These are phyloP conservation scores for Pestalotiopsis sp. DNA, from an alignment of 2,329 filamentous ascomycete species.

Conservation along the genomic window DNA sequence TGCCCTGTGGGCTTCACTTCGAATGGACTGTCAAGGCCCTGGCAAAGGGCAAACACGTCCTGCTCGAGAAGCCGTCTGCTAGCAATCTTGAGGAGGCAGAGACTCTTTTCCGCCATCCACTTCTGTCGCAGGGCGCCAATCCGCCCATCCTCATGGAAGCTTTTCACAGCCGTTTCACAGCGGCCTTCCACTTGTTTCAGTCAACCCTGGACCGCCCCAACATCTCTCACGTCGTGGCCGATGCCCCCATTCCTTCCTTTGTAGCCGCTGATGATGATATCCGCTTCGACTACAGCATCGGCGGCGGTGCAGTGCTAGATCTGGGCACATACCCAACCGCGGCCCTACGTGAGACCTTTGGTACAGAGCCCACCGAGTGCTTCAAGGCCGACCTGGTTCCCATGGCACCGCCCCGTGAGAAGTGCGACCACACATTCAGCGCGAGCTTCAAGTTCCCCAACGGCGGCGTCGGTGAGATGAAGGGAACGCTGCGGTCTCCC, in stretches of 20 bases:
- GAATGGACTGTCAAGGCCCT: conserved; percentile 44
- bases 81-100: conserved; percentile 38
- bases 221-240: conserved; percentile 27
- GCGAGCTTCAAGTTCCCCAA: conserved; percentile 41
- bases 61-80: conserved; percentile 45
- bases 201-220: conserved; percentile 28
- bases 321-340: conserved; percentile 42
- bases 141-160: conserved; percentile 44
- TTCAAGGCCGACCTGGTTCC: background rate
- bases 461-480: conserved; percentile 34
- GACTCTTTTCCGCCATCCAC: conserved; percentile 32
- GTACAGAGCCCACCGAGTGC: conserved; percentile 32
- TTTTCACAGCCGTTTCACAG: conserved; percentile 42
- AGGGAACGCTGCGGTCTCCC: conserved; percentile 27
- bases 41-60: conserved; percentile 44
- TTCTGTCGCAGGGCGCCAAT: conserved; percentile 22
- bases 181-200: conserved; percentile 34
- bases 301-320: conserved; percentile 28
- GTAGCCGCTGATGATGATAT: conserved; percentile 31
- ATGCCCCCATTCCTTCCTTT: conserved; percentile 21
- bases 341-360: conserved; percentile 39
- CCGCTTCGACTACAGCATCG: conserved; percentile 23
- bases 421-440: conserved; percentile 25
- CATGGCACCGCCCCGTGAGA: background rate
- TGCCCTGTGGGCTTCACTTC: conserved; percentile 33